Evolutionary conservation across 2,329 filamentous ascomycete species (phyloP).

Genomic region (Xylaria sp.): DNA sequence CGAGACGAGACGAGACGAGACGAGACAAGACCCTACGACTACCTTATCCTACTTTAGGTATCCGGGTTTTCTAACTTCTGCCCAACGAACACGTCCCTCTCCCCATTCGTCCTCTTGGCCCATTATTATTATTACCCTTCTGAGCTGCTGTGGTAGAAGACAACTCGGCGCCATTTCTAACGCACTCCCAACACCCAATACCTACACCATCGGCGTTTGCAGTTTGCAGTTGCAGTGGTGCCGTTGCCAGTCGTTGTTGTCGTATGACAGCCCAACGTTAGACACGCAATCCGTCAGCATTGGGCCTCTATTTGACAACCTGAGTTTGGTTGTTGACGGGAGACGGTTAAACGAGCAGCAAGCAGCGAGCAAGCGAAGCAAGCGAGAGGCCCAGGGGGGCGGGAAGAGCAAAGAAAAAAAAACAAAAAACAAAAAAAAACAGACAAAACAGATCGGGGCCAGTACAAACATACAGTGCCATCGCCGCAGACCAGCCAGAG

Average conservation of each 20-base stretch:
- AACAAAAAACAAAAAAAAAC: too few relatives aligned
- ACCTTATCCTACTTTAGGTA: slow-evolving; percentile 20
- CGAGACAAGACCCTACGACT: background rate
- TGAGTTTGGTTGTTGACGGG: slow-evolving; percentile 14
- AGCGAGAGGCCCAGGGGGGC: background rate
- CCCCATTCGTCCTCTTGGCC: slow-evolving; percentile 18
- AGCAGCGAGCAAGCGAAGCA: background rate
- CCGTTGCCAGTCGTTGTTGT: slow-evolving; percentile 1
- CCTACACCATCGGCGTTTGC: slow-evolving; percentile 12
- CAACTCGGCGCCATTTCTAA: slow-evolving; percentile 5
- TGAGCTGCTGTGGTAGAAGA: background rate
- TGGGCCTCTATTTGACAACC: slow-evolving; percentile 17
- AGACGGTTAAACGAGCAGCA: slow-evolving; percentile 6
- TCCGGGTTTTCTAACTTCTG: slow-evolving; percentile 9
- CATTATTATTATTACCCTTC: background rate
- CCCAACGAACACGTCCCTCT: slow-evolving; percentile 18
- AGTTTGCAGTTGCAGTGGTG: too few relatives aligned
- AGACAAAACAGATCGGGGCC: too few relatives aligned
- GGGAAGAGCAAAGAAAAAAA: background rate
- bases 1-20: too few relatives aligned
- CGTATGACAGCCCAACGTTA: slow-evolving; percentile 20
- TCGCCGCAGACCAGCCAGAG: background rate
- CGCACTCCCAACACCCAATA: slow-evolving; percentile 3
- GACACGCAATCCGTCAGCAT: slow-evolving; percentile 16
- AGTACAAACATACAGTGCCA: too few relatives aligned